Base-by-base conservation (phyloP, 805 yeast genomes). In the Ogataea wickerhamii region DNA sequence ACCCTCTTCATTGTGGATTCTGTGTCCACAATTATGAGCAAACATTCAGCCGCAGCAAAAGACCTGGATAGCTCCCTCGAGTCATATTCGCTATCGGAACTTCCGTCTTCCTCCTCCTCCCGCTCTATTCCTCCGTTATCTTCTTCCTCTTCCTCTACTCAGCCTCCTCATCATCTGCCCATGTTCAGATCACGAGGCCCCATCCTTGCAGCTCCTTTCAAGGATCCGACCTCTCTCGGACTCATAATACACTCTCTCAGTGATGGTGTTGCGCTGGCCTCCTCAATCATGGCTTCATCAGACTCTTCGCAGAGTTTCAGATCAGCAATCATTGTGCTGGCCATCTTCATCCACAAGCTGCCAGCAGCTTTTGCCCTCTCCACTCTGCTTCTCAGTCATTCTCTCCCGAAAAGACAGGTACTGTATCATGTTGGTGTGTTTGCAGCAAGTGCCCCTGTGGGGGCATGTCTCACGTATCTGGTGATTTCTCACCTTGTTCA, bases 261-360 rank as follows among this genome's bases (percentile, higher is more conserved):
- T 2, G 94, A 84, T 50, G 94, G 94, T 1, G 64, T 84, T 5
- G 81, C 87, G 0, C 62, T 84, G 24, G 87, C 88, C 0, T 73
- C 87, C 0, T 69, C 82, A 1, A 66, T 59, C 2, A 30, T 53
- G 12, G 52, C 73, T 8, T 51, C 64, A 1, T 32, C 49, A 1
- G 32, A 47, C 18, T 18, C 32, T 2, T 27, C 40, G 7, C 28
- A 41, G 1, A 26, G 44, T 20, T 13, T 52, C 10, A 41, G 43
- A 19, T 48, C 58, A 4, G 38, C 53, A 3, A 47, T 78, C 26
- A 75, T 84, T 35, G 73, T 80, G 32, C 35, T 78, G 10, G 80
- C 86, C 10, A 74, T 84, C 20, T 67, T 83, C 42, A 52, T 81
- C 22, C 93, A 84, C 64, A 84, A 84, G 56, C 64, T 83, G 4